Evolutionary conservation across 495 filamentous ascomycete genomes (phyloP), one percentile per base, ranked within the genome.

Genomic region (Bathelium albidoporum): DNA sequence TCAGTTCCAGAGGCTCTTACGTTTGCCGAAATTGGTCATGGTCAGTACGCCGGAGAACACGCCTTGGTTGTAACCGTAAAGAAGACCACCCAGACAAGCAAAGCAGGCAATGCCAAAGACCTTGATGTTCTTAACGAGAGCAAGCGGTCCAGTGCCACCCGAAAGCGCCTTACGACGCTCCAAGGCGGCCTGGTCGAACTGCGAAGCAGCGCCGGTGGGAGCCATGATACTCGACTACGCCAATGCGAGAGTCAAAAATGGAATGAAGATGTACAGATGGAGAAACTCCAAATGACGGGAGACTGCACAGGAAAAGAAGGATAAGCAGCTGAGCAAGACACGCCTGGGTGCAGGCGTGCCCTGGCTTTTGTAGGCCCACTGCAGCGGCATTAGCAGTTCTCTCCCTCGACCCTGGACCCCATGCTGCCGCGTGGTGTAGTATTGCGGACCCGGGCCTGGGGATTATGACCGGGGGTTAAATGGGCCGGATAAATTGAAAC

Each of bases 71-170:
- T 89, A 76, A 60, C 74, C 74, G 62, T 76, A 73, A 41, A 71
- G 59, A 24, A 76, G 69, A 67, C 90, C 88, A 64, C 90, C 89
- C 24, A 93, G 81, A 59, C 87, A 90, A 29, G 89, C 89, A 72
- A 92, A 91, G 71, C 83, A 77, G 4, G 87, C 86, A 65, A 90
- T 84, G 55, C 84, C 78, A 71, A 89, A 89, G 41, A 90, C 88
- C 41, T 80, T 83, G 63, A 82, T 79, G 70, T 90, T 90, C 73
- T 84, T 85, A 5, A 88, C 66, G 63, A 90, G 73, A 18, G 86
- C 87, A 68, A 75, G 69, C 9, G 86, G 85, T 1, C 88, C 87
- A 59, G 82, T 82, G 31, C 76, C 77, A 60, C 85, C 85, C 72
- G 83, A 83, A 63, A 90, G 80, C 39, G 76, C 78, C 73, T 86